phyloP scores from a whole-genome alignment of 305 asterid species.

The Withania somnifera region DNA sequence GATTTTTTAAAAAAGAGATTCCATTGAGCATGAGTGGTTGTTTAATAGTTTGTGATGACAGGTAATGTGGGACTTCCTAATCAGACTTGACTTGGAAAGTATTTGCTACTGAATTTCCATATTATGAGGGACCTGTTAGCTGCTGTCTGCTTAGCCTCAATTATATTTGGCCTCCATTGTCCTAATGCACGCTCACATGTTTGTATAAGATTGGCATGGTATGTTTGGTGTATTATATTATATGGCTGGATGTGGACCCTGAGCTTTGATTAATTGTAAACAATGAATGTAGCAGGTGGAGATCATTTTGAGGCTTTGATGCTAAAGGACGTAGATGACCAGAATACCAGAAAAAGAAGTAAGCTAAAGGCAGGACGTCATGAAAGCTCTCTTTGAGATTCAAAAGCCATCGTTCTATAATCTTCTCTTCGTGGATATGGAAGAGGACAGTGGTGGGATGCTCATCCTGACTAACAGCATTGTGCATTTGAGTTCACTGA shows the following conservation, averaged over 20 bases:
- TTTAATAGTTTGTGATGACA: neutral
- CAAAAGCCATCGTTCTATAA: neutral
- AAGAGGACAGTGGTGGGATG: too few relatives aligned
- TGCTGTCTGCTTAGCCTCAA: constrained; percentile 4
- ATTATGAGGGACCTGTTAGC: constrained; percentile 4
- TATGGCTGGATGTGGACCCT: neutral
- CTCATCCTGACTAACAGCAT: too few relatives aligned
- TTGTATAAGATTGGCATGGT: neutral
- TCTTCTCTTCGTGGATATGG: too few relatives aligned
- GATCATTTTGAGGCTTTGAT: neutral
- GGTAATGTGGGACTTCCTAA: constrained; percentile 3
- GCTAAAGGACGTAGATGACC: neutral
- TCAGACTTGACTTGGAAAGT: constrained; percentile 6
- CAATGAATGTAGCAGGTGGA: neutral
- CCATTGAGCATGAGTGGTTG: neutral
- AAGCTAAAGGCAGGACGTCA: too few relatives aligned
- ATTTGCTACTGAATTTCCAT: neutral
- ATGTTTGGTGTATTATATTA: neutral
- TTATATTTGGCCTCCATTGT: neutral
- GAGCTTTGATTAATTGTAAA: neutral
- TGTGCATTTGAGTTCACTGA: too few relatives aligned
- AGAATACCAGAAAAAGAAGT: neutral
- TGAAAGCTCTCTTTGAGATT: neutral
- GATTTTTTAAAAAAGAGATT: neutral
- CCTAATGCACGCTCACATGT: neutral